Evolutionary conservation across 495 filamentous ascomycete genomes (phyloP), one percentile per base, ranked within the genome.

Genomic region (Tuber microsphaerosporum): DNA sequence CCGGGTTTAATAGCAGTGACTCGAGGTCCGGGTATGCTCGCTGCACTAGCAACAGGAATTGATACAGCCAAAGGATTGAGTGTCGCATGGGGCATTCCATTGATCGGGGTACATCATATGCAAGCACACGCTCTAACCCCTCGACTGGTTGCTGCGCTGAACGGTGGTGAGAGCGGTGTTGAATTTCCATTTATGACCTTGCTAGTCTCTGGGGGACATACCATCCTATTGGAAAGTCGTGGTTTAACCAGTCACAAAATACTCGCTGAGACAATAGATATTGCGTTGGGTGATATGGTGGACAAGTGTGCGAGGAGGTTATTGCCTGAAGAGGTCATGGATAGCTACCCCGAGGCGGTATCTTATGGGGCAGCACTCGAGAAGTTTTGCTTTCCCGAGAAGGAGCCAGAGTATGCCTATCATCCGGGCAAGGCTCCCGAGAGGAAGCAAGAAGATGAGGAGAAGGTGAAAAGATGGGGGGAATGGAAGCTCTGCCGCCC

Each of bases 51-150:
- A 6, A 87, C 89, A 8, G 95, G 95, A 0, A 81, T 97, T 6
- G 91, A 95, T 82, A 91, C 89, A 2, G 95, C 93, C 26, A 97
- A 98, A 84, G 95, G 92, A 2, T 88, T 99, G 7, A 91, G 94
- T 1, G 85, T 92, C 41, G 94, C 91, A 46, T 94, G 91, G 92
- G 87, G 90, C 71, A 86, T 93, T 3, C 93, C 94, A 4, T 84
- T 98, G 42, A 82, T 97, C 3, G 95, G 89, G 0, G 92, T 97
- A 0, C 90, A 99, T 80, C 95, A 99, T 83, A 98, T 99, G 95
- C 94, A 97, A 82, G 95, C 94, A 20, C 95, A 99, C 83, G 89
- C 94, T 4, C 83, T 99, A 70, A 98, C 95, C 9, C 92, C 94
- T 10, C 88, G 92, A 4, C 89, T 99, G n/a, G 89, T 92, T 2